These are phyloP conservation scores for Aphanomyces euteiches DNA, from an alignment of 352 stramenopile genomes.

Conservation along the genomic window DNA sequence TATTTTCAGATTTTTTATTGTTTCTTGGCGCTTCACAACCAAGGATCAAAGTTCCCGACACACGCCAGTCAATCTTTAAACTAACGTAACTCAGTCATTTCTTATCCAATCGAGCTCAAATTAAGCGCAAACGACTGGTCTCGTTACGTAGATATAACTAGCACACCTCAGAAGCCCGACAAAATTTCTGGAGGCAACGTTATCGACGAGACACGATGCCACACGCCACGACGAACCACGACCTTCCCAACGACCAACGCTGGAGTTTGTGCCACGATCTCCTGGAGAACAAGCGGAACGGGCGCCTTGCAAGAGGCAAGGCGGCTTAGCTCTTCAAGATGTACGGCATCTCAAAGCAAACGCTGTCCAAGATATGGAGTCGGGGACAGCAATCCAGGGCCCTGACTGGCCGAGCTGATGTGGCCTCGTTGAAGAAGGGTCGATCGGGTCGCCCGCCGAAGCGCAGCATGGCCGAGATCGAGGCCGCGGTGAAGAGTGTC, in stretches of 20 bases:
- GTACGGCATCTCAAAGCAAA: constrained; percentile 21
- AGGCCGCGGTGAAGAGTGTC: constrained; percentile 8
- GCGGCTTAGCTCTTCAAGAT: constrained; percentile 1
- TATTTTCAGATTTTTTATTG: constrained; percentile 16
- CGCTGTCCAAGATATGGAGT: constrained; percentile 14
- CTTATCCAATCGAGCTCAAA: constrained; percentile 22
- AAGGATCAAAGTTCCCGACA: constrained; percentile 14
- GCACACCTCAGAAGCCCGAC: constrained; percentile 2
- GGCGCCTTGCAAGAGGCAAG: constrained; percentile 8
- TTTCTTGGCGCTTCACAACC: constrained; percentile 17
- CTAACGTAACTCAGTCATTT: constrained; percentile 17
- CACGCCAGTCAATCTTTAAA: constrained; percentile 13
- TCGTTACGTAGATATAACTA: constrained; percentile 21
- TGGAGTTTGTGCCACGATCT: constrained; percentile 21
- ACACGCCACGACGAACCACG: constrained; percentile 12
- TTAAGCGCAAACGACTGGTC: constrained; percentile 16
- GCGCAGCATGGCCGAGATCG: constrained; percentile 10
- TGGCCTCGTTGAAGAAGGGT: constrained; percentile 2
- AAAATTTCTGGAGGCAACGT: constrained; percentile 3
- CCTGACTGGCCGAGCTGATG: constrained; percentile 5
- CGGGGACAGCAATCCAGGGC: not conserved
- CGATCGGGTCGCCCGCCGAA: not conserved
- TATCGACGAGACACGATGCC: constrained; percentile 1
- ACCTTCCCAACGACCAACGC: constrained; percentile 17
- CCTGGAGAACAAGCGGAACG: not conserved